phyloP scores from a whole-genome alignment of 2,329 filamentous ascomycete genomes.

The Zymoseptoria brevis region DNA sequence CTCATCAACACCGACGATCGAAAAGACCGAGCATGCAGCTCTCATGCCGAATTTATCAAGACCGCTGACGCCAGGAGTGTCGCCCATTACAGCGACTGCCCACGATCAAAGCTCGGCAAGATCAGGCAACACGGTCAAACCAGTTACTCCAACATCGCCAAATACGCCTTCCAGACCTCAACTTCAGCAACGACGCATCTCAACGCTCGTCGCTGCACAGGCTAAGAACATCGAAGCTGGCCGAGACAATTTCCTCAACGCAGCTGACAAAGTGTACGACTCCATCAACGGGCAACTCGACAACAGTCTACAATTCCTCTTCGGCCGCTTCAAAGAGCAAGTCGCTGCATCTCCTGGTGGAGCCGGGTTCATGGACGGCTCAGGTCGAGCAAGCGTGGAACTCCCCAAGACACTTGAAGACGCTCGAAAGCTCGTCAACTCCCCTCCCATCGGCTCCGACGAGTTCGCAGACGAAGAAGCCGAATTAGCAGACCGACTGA shows the following conservation, averaged over 20 bases:
- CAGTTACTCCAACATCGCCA: conserved; percentile 19
- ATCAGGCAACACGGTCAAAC: conserved; percentile 8
- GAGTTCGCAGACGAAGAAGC: conserved; percentile 23
- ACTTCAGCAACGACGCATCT: conserved; percentile 67
- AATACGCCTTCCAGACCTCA: conserved; percentile 33
- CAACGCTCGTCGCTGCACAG: conserved; percentile 77
- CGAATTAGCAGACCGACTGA: conserved; percentile 27
- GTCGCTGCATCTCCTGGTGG: conserved; percentile 35
- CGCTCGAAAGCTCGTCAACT: conserved; percentile 77
- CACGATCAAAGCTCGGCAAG: conserved; percentile 16
- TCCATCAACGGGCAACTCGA: conserved; percentile 85
- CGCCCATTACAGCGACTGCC: conserved; percentile 22
- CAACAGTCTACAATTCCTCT: conserved; percentile 86
- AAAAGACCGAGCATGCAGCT: conserved; percentile 31
- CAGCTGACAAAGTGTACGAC: conserved; percentile 85
- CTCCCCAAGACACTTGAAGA: conserved; percentile 90
- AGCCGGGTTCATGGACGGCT: not conserved
- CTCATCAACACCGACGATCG: conserved; percentile 41
- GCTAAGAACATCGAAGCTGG: conserved; percentile 78
- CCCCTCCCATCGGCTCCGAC: conserved; percentile 37
- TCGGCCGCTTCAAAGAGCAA: conserved; percentile 77
- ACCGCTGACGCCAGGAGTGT: conserved; percentile 30
- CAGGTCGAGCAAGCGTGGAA: not conserved
- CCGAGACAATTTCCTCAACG: conserved; percentile 57
- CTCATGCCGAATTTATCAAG: conserved; percentile 23